A percentile compares a stretch with the other conserved stretches of the same genome.
Conservation (phyloP, 805 yeast species). For the Wickerhamiella brachini region DNA sequence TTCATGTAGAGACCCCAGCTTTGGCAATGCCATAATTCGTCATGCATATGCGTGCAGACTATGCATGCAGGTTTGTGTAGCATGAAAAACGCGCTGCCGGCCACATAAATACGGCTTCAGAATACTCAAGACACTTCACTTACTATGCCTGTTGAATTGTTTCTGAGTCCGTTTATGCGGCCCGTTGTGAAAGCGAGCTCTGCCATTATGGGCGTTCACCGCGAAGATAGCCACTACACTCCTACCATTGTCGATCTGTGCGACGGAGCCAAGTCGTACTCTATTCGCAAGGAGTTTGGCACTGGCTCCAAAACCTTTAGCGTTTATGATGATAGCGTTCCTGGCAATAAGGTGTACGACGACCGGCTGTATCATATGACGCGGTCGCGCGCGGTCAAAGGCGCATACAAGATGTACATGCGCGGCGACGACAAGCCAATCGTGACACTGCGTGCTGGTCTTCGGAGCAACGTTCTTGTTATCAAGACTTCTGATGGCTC, state of each 20-base stretch:
- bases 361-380: constrained; percentile 39
- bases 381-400: constrained; percentile 54
- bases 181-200: constrained; percentile 45
- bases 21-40: neutral
- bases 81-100: neutral
- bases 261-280: constrained; percentile 26
- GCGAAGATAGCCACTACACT: constrained; percentile 41
- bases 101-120: no score
- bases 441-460: constrained; percentile 46
- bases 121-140: neutral
- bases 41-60: neutral
- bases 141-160: constrained; percentile 45
- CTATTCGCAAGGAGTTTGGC: constrained; percentile 43
- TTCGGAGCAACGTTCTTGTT: constrained; percentile 43
- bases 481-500: constrained; percentile 35
- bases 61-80: neutral
- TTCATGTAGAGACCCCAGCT: no score
- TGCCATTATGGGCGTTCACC: constrained; percentile 39
- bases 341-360: constrained; percentile 20
- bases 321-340: constrained; percentile 34
- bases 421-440: constrained; percentile 39
- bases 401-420: constrained; percentile 47
- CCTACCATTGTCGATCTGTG: constrained; percentile 37
- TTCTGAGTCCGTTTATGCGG: constrained; percentile 45
- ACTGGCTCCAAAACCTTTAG: constrained; percentile 45